Evolutionary conservation across 371 early-diverging fungal genomes (phyloP), one percentile per base, ranked within the genome.

Genomic region (Mucor circinelloides): DNA sequence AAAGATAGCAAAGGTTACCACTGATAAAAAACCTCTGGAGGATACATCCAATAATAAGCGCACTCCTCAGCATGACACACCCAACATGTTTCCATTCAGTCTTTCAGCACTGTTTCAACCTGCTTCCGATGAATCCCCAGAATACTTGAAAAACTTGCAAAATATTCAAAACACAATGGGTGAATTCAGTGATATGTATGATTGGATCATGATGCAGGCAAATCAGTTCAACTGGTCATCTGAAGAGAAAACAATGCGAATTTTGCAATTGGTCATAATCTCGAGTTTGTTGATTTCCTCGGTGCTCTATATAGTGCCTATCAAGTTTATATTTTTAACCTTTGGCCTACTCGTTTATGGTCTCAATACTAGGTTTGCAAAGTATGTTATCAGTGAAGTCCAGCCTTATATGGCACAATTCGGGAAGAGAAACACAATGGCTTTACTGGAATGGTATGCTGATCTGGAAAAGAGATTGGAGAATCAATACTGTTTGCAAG

Each of bases 81-180:
- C 58, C 19, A 36, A 50, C 5, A 28, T 46, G 30, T 60, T 68
- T 61, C n/a, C 57, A 21, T 71, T 63, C 27, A 58, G 58, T 28
- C 17, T 66, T 2, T 32, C 65, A 3, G 58, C 38, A 46, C n/a
- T 64, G 13, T 62, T 66, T 36, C 71, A 70, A 32, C 64, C 69
- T 57, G 60, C 50, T 5, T 50, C 63, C 0, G 80, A 79, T 28
- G 60, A 70, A 19, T 81, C 83, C 3, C 78, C 84, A 7, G 81
- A 83, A 40, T 81, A 81, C 32, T 30, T 79, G 4, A 60, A 59
- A 13, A 83, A 83, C 40, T 52, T 83, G 31, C 73, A 78, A 55
- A 77, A 79, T 42, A 46, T 83, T 13, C 84, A 83, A 59, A 83
- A 81, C 58, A 78, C 71, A 58, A 79, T 79, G 79, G 76, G 79